phyloP scores from a whole-genome alignment of 2,329 filamentous ascomycete genomes.

The Microsporum ferrugineum region DNA sequence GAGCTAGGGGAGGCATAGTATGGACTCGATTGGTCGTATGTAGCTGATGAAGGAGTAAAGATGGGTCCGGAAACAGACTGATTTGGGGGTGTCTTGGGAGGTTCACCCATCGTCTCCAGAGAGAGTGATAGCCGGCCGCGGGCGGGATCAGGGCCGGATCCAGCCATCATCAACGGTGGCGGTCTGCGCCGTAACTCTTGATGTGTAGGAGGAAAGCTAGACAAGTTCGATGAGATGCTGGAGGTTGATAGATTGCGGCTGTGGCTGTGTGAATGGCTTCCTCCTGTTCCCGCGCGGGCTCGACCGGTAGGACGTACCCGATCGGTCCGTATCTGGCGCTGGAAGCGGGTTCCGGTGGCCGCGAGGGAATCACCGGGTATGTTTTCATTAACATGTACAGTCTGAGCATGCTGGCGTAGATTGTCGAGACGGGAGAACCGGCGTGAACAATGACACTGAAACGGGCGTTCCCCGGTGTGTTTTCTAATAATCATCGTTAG shows the following conservation, averaged over 20 bases:
- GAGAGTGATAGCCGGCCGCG: conserved; percentile 49
- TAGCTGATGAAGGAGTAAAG: conserved; percentile 66
- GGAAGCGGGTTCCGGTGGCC: conserved; percentile 81
- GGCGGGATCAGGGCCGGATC: conserved; percentile 43
- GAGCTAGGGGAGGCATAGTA: conserved; percentile 68
- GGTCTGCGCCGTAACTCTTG: conserved; percentile 62
- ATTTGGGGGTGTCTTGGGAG: conserved; percentile 52
- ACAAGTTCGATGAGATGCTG: conserved; percentile 66
- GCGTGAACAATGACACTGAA: conserved; percentile 88
- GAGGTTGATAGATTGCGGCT: conserved; percentile 77
- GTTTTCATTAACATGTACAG: conserved; percentile 93
- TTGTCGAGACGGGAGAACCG: conserved; percentile 93
- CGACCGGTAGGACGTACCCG: conserved; percentile 64
- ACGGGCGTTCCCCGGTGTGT: conserved; percentile 93
- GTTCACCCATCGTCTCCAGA: conserved; percentile 52
- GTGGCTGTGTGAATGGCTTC: conserved; percentile 63
- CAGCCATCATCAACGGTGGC: conserved; percentile 70
- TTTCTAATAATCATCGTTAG: conserved; percentile 48
- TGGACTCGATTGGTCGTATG: conserved; percentile 58
- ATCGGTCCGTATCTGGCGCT: conserved; percentile 82
- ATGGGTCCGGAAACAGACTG: conserved; percentile 56
- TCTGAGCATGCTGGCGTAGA: conserved; percentile 89
- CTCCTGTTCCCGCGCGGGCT: conserved; percentile 64
- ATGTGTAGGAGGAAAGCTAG: conserved; percentile 51
- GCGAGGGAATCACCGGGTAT: conserved; percentile 90